These are phyloP conservation scores for Sesbania bispinosa DNA, from an alignment of 306 rosid genomes.

Conservation along the genomic window DNA sequence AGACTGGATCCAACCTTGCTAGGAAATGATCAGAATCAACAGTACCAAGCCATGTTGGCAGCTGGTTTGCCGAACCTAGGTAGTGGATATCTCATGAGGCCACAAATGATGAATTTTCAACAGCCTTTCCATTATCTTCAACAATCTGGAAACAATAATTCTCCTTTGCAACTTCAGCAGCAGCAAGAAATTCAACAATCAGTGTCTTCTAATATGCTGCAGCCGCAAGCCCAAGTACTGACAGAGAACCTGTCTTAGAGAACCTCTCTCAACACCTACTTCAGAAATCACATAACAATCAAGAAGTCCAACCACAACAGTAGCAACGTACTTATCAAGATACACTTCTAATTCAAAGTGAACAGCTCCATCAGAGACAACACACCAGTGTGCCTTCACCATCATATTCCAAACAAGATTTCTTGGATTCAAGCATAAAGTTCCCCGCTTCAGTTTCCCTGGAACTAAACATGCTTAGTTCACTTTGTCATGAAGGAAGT, in stretches of 20 bases:
- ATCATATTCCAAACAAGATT: conserved; percentile 62
- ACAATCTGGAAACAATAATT: conserved; percentile 51
- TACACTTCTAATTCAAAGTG: conserved; percentile 48
- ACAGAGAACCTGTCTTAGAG: conserved; percentile 61
- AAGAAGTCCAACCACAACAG: conserved; percentile 60
- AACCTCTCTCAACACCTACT: conserved; percentile 65
- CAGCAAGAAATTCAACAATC: conserved; percentile 59
- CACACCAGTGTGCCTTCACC: conserved; percentile 57
- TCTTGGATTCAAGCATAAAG: conserved; percentile 57
- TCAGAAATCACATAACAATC: conserved; percentile 61
- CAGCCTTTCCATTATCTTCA: conserved; percentile 70
- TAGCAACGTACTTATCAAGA: conserved; percentile 53
- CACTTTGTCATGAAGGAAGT: conserved; percentile 64
- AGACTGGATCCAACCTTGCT: conserved; percentile 68
- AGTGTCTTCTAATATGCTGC: conserved; percentile 49
- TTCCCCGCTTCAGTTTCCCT: conserved; percentile 49
- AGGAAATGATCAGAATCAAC: conserved; percentile 73
- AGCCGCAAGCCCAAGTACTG: conserved; percentile 48
- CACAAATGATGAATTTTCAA: conserved; percentile 75
- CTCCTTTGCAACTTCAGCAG: conserved; percentile 67
- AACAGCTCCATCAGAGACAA: conserved; percentile 65
- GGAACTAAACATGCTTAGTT: conserved; percentile 57
- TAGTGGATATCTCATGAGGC: conserved; percentile 69
- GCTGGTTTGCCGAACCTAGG: conserved; percentile 72
- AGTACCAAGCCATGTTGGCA: conserved; percentile 86